phyloP scores from a whole-genome alignment of 257 asterid species.

The Solanum rostratum region DNA sequence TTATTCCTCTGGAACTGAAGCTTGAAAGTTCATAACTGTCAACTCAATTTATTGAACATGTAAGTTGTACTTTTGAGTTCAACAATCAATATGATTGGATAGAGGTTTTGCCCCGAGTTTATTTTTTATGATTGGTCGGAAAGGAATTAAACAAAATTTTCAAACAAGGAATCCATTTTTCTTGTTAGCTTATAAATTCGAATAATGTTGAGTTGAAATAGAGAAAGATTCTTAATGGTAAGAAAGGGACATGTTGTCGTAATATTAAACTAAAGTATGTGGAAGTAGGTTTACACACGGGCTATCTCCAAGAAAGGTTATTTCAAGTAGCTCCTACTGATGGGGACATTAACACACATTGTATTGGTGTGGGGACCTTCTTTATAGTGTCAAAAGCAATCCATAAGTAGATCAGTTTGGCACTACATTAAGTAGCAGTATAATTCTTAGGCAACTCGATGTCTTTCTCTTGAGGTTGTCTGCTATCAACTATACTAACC shows the following conservation, averaged over 20 bases:
- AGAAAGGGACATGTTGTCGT: neutral
- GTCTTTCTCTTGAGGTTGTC: neutral
- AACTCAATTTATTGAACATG: neutral
- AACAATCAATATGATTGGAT: neutral
- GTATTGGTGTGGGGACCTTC: neutral
- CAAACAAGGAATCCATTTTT: neutral
- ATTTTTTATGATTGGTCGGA: neutral
- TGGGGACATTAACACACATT: neutral
- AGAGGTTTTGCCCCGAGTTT: neutral
- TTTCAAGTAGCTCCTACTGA: neutral
- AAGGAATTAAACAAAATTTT: neutral
- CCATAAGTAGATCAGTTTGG: neutral
- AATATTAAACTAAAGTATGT: slow-evolving; percentile 4
- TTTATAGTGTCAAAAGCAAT: neutral
- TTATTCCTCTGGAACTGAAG: too few species aligned
- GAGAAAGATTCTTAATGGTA: neutral
- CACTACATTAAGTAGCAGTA: neutral
- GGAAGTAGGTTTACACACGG: neutral
- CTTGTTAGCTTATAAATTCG: neutral
- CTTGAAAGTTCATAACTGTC: neutral
- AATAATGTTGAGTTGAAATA: neutral
- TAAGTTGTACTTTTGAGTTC: neutral
- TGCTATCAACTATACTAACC: neutral
- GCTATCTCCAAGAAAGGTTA: neutral
- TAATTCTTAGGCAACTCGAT: neutral